Conservation (phyloP, 2,329 filamentous ascomycete species). For the Scorias spongiosa region DNA sequence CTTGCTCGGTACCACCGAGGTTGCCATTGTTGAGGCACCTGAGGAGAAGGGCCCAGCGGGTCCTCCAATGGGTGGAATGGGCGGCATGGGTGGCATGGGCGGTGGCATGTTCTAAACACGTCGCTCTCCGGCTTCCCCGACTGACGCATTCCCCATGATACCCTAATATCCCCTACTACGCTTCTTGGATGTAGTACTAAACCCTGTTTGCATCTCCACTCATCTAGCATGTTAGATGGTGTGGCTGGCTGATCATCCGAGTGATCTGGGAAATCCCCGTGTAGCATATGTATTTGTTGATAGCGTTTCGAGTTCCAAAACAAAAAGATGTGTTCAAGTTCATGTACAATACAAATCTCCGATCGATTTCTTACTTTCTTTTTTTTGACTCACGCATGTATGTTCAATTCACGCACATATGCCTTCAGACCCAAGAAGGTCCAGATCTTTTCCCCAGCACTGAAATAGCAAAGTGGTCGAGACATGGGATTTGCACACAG, state of each 20-base stretch:
- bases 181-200: constrained; percentile 1
- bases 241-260: background rate
- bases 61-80: constrained; percentile 29
- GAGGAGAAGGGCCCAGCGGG: constrained; percentile 64
- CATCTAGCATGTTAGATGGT: background rate
- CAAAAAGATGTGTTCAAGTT: background rate
- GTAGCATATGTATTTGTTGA: background rate
- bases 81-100: constrained; percentile 47
- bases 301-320: background rate
- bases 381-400: too few species aligned
- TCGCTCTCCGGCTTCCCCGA: background rate
- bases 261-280: background rate
- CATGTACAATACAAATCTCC: too few species aligned
- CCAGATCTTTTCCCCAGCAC: too few species aligned
- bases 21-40: constrained; percentile 88
- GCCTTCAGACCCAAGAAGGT: too few species aligned
- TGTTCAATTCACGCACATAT: too few species aligned
- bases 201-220: background rate
- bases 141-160: background rate
- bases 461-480: too few species aligned
- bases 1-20: constrained; percentile 92
- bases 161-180: background rate
- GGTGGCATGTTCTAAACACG: constrained; percentile 16
- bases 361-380: too few species aligned
- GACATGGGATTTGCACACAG: too few species aligned